These are phyloP conservation scores for Liriodendron chinense DNA, from an alignment of 164 flowering plant species.

Conservation along the genomic window DNA sequence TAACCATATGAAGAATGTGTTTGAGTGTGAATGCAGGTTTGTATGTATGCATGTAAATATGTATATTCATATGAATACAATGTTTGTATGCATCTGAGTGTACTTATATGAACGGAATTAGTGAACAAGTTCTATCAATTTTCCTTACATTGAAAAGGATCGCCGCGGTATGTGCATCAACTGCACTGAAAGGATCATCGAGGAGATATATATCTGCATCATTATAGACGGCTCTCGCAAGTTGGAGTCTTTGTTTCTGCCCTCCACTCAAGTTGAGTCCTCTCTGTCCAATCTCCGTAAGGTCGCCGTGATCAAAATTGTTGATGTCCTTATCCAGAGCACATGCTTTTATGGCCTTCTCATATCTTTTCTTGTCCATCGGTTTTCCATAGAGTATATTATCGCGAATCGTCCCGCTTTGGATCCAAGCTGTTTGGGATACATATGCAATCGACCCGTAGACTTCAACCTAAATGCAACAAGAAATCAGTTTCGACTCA, in stretches of 20 bases:
- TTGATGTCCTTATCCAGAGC: conserved; percentile 78
- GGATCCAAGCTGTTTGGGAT: conserved; percentile 87
- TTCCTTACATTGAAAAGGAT: conserved; percentile 62
- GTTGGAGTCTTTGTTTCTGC: conserved; percentile 91
- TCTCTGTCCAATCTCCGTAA: conserved; percentile 89
- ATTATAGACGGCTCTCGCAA: conserved; percentile 86
- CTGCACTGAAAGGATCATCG: conserved; percentile 95
- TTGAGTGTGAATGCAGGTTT: not conserved
- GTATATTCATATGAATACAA: not conserved
- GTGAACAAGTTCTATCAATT: not conserved
- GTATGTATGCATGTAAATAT: not conserved
- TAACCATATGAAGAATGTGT: not conserved
- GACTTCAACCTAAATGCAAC: conserved; percentile 47
- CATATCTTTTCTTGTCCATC: conserved; percentile 58
- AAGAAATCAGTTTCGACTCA: not conserved
- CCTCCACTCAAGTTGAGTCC: conserved; percentile 96
- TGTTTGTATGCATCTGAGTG: not conserved
- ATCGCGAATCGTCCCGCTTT: conserved; percentile 81
- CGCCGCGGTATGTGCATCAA: conserved; percentile 88
- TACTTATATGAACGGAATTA: not conserved
- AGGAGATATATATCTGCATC: conserved; percentile 95
- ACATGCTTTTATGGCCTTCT: conserved; percentile 58
- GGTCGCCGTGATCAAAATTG: conserved; percentile 69
- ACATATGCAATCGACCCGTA: conserved; percentile 79
- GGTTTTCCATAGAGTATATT: conserved; percentile 77